These are phyloP conservation scores for Daldinia grandis DNA, from an alignment of 495 filamentous ascomycete genomes.

Conservation along the genomic window DNA sequence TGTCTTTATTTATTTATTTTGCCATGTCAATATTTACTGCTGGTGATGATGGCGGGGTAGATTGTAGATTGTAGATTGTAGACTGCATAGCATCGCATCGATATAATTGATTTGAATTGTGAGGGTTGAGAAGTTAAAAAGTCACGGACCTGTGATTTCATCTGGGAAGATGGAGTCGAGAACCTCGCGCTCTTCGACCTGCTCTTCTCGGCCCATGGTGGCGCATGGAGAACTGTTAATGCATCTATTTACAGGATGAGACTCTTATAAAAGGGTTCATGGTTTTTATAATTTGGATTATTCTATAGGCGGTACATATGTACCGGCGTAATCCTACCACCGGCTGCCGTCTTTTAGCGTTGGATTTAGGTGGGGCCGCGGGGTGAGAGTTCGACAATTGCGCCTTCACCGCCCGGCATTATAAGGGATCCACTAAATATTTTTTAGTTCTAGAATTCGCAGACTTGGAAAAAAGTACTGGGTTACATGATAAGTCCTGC, in stretches of 20 bases:
- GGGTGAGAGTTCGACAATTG: constrained; percentile 12
- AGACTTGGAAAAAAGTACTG: neutral
- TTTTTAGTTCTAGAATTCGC: constrained; percentile 25
- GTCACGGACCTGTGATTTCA: constrained; percentile 81
- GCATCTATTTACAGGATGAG: constrained; percentile 2
- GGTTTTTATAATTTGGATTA: neutral
- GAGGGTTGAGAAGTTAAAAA: too few relatives aligned
- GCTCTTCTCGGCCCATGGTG: constrained; percentile 91
- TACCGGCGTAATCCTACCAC: constrained; percentile 13
- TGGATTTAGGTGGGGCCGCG: constrained; percentile 23
- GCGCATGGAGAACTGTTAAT: constrained; percentile 15
- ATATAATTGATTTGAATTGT: too few relatives aligned
- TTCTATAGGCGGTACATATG: neutral
- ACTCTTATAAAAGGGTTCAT: constrained; percentile 13
- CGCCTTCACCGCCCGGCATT: constrained; percentile 54
- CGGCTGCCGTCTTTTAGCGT: neutral
- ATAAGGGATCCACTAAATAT: constrained; percentile 43
- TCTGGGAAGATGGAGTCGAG: constrained; percentile 98
- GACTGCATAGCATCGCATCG: too few relatives aligned
- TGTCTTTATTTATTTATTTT: constrained; percentile 63
- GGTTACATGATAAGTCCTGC: neutral
- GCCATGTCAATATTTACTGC: neutral
- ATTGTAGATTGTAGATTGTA: neutral
- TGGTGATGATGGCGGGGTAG: constrained; percentile 23
- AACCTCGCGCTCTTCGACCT: constrained; percentile 94